Conservation (phyloP, 257 asterid genomes). For the Thymus mandschuricus region DNA sequence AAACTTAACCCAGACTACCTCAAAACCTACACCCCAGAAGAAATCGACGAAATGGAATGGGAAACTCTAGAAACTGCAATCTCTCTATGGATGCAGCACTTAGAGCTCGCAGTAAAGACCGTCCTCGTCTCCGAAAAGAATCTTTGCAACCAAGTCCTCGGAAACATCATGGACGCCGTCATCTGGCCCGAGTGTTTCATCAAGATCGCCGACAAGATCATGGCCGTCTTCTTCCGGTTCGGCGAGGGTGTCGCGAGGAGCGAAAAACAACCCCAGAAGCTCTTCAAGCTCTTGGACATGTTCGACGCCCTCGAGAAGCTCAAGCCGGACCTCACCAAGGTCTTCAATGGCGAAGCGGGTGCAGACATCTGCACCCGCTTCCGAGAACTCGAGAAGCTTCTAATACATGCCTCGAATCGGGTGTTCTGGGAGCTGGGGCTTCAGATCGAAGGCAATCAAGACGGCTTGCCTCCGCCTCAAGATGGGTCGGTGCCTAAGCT, state of each 20-base stretch:
- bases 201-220: slow-evolving; percentile 82
- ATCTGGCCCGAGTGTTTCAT: slow-evolving; percentile 80
- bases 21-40: slow-evolving; percentile 68
- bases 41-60: slow-evolving; percentile 80
- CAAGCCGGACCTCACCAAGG: slow-evolving; percentile 47
- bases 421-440: slow-evolving; percentile 81
- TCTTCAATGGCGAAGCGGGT: slow-evolving; percentile 68
- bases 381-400: slow-evolving; percentile 71
- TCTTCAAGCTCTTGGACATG: slow-evolving; percentile 88
- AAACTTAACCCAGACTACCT: slow-evolving; percentile 72
- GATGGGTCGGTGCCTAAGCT: slow-evolving; percentile 83
- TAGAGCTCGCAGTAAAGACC: slow-evolving; percentile 53
- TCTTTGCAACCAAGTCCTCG: slow-evolving; percentile 59
- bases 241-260: slow-evolving; percentile 88
- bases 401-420: slow-evolving; percentile 65
- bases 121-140: slow-evolving; percentile 67
- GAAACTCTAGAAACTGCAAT: slow-evolving; percentile 67
- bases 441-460: slow-evolving; percentile 71
- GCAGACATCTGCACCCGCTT: slow-evolving; percentile 60
- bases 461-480: slow-evolving; percentile 63
- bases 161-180: slow-evolving; percentile 49
- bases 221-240: slow-evolving; percentile 91
- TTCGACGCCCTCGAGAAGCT: slow-evolving; percentile 59
- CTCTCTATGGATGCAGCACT: slow-evolving; percentile 76
- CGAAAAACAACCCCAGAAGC: slow-evolving; percentile 79